phyloP scores from a whole-genome alignment of 2,329 filamentous ascomycete genomes.

The Aureobasidium namibiae region DNA sequence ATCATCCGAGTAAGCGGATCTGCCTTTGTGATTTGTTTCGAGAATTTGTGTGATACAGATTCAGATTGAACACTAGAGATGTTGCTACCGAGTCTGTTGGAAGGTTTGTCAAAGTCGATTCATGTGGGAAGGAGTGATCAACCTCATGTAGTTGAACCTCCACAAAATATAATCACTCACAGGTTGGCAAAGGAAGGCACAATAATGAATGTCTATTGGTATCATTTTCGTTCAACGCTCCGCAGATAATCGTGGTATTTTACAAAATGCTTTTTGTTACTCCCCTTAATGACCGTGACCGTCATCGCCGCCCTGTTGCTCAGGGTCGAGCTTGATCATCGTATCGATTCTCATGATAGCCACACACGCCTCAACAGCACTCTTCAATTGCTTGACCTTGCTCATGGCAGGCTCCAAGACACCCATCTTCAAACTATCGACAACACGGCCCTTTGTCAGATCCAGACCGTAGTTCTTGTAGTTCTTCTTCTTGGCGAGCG shows the following conservation, averaged over 20 bases:
- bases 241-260: background rate
- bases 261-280: constrained; percentile 4
- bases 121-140: background rate
- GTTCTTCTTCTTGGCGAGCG: constrained; percentile 83
- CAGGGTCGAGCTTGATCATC: constrained; percentile 93
- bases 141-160: no score
- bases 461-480: constrained; percentile 99
- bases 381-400: constrained; percentile 97
- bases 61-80: no score
- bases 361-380: constrained; percentile 95
- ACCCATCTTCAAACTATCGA: constrained; percentile 88
- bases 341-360: constrained; percentile 99
- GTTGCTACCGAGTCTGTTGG: no score
- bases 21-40: no score
- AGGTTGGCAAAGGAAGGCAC: background rate
- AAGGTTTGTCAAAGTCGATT: no score
- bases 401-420: constrained; percentile 96
- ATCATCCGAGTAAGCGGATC: no score
- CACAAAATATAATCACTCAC: background rate
- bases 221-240: constrained; percentile 2
- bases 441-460: constrained; percentile 77
- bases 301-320: constrained; percentile 68
- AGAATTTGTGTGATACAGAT: no score
- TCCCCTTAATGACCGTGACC: constrained; percentile 28
- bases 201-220: background rate